Base-by-base conservation (phyloP, 2,329 filamentous ascomycete species). In the Aspergillus sclerotialis region DNA sequence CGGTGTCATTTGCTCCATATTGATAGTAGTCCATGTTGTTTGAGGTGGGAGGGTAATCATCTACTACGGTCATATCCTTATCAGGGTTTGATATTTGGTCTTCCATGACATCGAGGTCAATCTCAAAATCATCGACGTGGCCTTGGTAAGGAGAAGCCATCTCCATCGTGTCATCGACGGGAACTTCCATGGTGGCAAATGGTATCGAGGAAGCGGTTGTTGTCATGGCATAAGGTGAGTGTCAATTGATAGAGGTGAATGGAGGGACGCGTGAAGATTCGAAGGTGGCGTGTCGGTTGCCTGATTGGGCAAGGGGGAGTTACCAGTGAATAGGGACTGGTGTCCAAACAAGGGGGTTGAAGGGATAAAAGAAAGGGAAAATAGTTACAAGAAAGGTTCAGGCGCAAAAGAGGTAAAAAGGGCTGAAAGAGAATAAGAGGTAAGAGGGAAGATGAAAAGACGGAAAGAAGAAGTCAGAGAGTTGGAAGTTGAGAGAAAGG, bases 71-170 rank as follows among this genome's bases (percentile, higher is more conserved):
- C 52, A 64, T 58, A 28, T 59, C 56, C 36, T 63, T 61, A 44
- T 81, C 78, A 45, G 76, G 69, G 31, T 76, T 63, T 34, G 77
- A 75, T 38, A 68, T 65, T 44, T 78, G 71, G 45, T 78, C 72
- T 39, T 80, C 55, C 48, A 64, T 60, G 39, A 70, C 53, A 44
- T 78, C 75, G 40, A 80, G 65, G 44, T 81, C 76, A 40, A 81
- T 76, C 64, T 48, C 72, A 64, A 49, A 80, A 64, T 67, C 67
- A 46, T 75, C 72, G 32, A 64, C 64, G 35, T 61, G 56, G 4
- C 56, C 58, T 18, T 61, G 50, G 27, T 61, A 61, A 19, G 60
- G 60, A 26, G 58, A 61, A 8, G 56, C 54, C 60, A 65, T 59
- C 40, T 65, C 62, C 60, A 65, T 65, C 30, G 49, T 63, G 35